These are phyloP conservation scores for Erigeron canadensis DNA, from an alignment of 129 eudicot species.

Conservation along the genomic window DNA sequence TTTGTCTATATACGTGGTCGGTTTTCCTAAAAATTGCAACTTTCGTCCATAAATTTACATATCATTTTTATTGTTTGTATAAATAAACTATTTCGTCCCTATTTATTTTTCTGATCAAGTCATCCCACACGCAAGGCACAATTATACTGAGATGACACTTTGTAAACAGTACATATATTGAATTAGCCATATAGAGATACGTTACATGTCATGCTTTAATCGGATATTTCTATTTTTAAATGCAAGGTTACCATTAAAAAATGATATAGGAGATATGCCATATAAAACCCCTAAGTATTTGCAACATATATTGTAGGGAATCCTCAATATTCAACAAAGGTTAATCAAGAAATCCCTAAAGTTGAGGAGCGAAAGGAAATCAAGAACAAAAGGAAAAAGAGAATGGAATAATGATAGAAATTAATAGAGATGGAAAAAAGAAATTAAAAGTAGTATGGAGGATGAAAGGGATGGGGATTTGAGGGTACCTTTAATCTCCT, in stretches of 20 bases:
- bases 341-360: constrained; percentile 18
- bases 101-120: too few relatives aligned
- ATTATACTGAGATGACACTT: too few relatives aligned
- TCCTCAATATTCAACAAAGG: constrained; percentile 13
- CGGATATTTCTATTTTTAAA: neutral
- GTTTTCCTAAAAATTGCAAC: too few relatives aligned
- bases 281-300: constrained; percentile 30
- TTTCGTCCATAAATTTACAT: too few relatives aligned
- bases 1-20: too few relatives aligned
- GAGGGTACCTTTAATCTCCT: constrained; percentile 62
- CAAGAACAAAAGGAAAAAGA: neutral
- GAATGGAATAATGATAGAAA: constrained; percentile 29
- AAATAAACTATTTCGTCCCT: too few relatives aligned
- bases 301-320: constrained; percentile 27
- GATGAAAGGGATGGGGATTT: constrained; percentile 64
- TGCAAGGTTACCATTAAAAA: constrained; percentile 20
- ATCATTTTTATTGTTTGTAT: too few relatives aligned
- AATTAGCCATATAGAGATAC: too few relatives aligned
- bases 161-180: too few relatives aligned
- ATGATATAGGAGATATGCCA: constrained; percentile 25
- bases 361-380: constrained; percentile 18
- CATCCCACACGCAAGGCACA: too few relatives aligned
- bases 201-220: neutral
- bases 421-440: constrained; percentile 23
- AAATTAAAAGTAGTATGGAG: constrained; percentile 45